These are phyloP conservation scores for Tricholoma sp. DNA, from an alignment of 768 basidiomycete species.

Conservation along the genomic window DNA sequence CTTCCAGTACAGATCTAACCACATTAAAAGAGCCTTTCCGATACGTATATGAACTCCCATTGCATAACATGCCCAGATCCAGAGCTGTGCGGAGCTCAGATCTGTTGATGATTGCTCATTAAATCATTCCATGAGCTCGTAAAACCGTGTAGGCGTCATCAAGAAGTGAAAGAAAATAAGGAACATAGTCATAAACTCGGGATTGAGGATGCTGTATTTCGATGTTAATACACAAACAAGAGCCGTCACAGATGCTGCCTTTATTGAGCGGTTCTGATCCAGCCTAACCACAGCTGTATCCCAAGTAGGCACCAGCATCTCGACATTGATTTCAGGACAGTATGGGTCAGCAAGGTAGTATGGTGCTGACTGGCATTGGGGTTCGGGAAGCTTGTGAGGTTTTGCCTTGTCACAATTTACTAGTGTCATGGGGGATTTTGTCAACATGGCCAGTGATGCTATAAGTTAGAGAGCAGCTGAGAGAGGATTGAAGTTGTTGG, in stretches of 20 bases:
- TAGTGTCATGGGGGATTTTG: slow-evolving; percentile 7
- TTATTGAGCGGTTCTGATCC: slow-evolving; percentile 21
- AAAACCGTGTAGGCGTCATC: slow-evolving; percentile 42
- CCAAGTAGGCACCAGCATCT: slow-evolving; percentile 21
- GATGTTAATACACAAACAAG: slow-evolving; percentile 44
- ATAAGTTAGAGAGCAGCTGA: no score
- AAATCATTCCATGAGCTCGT: slow-evolving; percentile 44
- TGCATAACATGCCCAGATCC: slow-evolving; percentile 35
- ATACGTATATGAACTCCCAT: slow-evolving; percentile 53
- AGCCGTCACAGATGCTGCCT: slow-evolving; percentile 32
- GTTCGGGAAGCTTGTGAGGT: background rate
- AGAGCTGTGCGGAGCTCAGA: slow-evolving; percentile 26
- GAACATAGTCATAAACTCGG: slow-evolving; percentile 47
- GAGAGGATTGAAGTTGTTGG: no score
- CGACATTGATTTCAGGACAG: slow-evolving; percentile 17
- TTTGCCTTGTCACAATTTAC: background rate
- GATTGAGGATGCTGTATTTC: slow-evolving; percentile 31
- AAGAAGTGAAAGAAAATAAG: slow-evolving; percentile 73
- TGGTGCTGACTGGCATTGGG: slow-evolving; percentile 20
- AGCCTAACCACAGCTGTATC: slow-evolving; percentile 17
- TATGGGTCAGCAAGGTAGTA: slow-evolving; percentile 23
- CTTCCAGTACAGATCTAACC: slow-evolving; percentile 71
- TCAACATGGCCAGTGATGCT: no score
- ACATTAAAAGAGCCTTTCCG: slow-evolving; percentile 55
- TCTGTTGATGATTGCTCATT: slow-evolving; percentile 26